Conservation (phyloP, 2,329 filamentous ascomycete species). For the Penicillium sp. region DNA sequence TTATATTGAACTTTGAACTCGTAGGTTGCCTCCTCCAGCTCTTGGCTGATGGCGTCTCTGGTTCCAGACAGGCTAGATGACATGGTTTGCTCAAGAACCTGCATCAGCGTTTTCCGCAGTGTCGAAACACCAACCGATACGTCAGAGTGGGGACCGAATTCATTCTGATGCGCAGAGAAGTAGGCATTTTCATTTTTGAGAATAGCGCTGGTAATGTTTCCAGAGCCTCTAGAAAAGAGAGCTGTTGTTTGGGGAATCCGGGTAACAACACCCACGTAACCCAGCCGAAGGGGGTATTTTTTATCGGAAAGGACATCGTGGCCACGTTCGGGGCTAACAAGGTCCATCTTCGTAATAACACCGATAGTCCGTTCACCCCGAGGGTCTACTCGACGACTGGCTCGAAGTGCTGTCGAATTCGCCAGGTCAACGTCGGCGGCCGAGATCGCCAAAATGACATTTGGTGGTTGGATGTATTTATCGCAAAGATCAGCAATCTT, state of each 20-base stretch:
- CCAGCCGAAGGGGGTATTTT: slow-evolving; percentile 88
- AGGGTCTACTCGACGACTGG: slow-evolving; percentile 84
- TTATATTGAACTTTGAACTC: slow-evolving; percentile 99
- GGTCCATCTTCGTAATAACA: slow-evolving; percentile 98
- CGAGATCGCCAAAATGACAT: slow-evolving; percentile 93
- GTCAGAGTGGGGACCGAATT: slow-evolving; percentile 66
- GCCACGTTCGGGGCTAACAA: slow-evolving; percentile 76
- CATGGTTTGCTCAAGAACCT: slow-evolving; percentile 94
- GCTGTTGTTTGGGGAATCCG: slow-evolving; percentile 59
- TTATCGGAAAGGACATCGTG: slow-evolving; percentile 70
- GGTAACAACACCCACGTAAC: slow-evolving; percentile 91
- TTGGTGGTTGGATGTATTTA: slow-evolving; percentile 93
- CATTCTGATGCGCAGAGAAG: slow-evolving; percentile 71
- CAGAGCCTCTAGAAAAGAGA: slow-evolving; percentile 73
- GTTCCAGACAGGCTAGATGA: slow-evolving; percentile 81
- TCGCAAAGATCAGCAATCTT: slow-evolving; percentile 95
- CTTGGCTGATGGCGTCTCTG: slow-evolving; percentile 83
- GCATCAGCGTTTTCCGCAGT: slow-evolving; percentile 90
- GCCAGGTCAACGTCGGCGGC: slow-evolving; percentile 94
- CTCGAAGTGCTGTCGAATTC: slow-evolving; percentile 84
- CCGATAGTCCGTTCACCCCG: slow-evolving; percentile 92
- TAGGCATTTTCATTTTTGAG: slow-evolving; percentile 78
- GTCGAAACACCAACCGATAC: slow-evolving; percentile 75
- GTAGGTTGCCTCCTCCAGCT: slow-evolving; percentile 92
- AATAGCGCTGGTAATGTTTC: slow-evolving; percentile 72